Evolutionary conservation across 805 yeast genomes (phyloP), one percentile per base, ranked within the genome.

Genomic region (Spathaspora boniae): DNA sequence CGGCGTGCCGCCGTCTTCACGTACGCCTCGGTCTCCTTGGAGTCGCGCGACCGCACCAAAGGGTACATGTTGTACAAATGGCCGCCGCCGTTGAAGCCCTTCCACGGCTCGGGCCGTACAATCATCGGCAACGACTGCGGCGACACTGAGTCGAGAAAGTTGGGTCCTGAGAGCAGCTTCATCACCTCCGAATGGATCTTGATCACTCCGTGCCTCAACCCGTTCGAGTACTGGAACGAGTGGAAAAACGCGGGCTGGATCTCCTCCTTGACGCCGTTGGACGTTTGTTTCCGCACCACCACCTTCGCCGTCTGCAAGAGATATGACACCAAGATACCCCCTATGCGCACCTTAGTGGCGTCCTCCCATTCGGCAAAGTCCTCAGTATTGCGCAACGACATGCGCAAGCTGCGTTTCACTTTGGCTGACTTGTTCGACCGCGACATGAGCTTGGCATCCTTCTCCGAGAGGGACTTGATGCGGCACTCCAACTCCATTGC

Each of bases 61-160:
- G 71, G 60, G 12, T 78, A 70, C 42, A 74, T 78, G 9, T 83
- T 69, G 51, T 78, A 80, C 40, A 75, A 67, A 51, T 86, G 89
- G 0, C 97, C 98, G 46, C 98, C 98, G 37, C 75, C 74, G 50
- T 81, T 79, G 74, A 81, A 80, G 8, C 78, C 63, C 0, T 78
- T 72, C 98, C 98, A 93, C 4, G 87, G 86, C 37, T 79, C 68
- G n/a, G 98, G 98, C 43, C 78, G 76, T 6, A 85, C 82, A 32
- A 93, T 68, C 98, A 93, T 93, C 6, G 98, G 98, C 34, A 93
- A 68, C 42, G 76, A 70, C 56, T 91, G 97, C 0, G 98, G 96
- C 49, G 80, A 86, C 4, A 84, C 77, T 1, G 84, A 70, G 33
- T 82, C 81, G 16, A 72, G 68, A 5, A 79, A 62, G 22, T 77